Evolutionary conservation across 2,329 filamentous ascomycete genomes (phyloP), one percentile per base, ranked within the genome.

Genomic region (Fusarium sarcochroum): DNA sequence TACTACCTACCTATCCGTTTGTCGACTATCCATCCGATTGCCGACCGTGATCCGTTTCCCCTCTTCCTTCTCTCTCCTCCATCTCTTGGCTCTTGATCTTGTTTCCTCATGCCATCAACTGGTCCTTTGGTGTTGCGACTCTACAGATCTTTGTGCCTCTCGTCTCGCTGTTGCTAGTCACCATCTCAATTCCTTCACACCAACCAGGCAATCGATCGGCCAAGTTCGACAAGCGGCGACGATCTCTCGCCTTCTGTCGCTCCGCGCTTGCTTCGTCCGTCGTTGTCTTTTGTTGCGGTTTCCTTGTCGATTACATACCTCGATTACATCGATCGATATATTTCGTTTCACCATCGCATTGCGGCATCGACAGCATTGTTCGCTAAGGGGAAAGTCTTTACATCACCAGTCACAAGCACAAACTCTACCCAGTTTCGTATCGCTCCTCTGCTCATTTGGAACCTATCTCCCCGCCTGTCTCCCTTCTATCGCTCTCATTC

Each of bases 1-100:
- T 54, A 47, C 51, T 54, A 47, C 42, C 44, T 15, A 10, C 34
- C 17, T 35, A 15, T 30, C 25, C 15, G 32, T 61, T 37, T 61
- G 18, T 60, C 23, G 32, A 60, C 41, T 60, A 49, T 41, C 48
- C 41, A 42, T 45, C 63, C 67, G 59, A 66, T 61, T 70, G 59
- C 60, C 68, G 55, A 34, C 49, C 52, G 49, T 68, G 46, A 61
- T 63, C 59, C 40, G 45, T 66, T 54, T 64, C 68, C 67, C 68
- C 68, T 68, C 62, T 64, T 40, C 34, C 53, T 46, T 51, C 44
- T 52, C 37, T 46, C 48, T 63, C 38, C 35, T 57, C 30, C 57
- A 56, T 66, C 56, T 59, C 54, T 45, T 59, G 53, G 41, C 49
- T 41, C 45, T 71, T 34, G 44, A 53, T 60, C 27, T 64, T 38